Conservation (phyloP, 2,329 filamentous ascomycete genomes). For the Alternaria metachromatica region DNA sequence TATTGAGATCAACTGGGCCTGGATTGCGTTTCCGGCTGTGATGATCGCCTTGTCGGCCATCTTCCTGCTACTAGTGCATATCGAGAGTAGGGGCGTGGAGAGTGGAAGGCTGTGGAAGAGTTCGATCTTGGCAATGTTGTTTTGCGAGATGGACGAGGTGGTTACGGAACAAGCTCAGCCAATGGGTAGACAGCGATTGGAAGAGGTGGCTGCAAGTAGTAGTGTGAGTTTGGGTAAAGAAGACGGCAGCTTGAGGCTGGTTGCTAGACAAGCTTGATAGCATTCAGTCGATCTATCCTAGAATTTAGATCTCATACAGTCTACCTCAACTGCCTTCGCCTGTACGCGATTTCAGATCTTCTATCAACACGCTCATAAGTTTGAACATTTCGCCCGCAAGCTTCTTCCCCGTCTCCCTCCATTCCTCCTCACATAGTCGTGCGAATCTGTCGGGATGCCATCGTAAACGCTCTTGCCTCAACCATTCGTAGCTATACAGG, state of each 20-base stretch:
- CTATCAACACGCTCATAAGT: slow-evolving; percentile 40
- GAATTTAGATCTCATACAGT: neutral
- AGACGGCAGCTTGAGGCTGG: neutral
- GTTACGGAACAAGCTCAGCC: neutral
- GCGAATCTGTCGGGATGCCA: slow-evolving; percentile 50
- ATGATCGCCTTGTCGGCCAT: slow-evolving; percentile 10
- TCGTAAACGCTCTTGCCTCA: slow-evolving; percentile 42
- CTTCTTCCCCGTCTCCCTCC: slow-evolving; percentile 39
- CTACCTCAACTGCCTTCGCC: neutral
- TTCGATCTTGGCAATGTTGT: slow-evolving; percentile 13
- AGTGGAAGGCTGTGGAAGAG: slow-evolving; percentile 15
- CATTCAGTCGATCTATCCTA: neutral
- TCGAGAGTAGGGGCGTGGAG: slow-evolving; percentile 13
- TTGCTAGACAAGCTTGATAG: neutral
- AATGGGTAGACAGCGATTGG: neutral
- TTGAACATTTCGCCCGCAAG: slow-evolving; percentile 49
- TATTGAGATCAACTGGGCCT: slow-evolving; percentile 7
- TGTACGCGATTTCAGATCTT: slow-evolving; percentile 21
- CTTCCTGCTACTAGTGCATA: slow-evolving; percentile 9
- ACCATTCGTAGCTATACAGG: slow-evolving; percentile 45
- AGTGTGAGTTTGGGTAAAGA: neutral
- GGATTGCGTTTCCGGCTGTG: slow-evolving; percentile 1
- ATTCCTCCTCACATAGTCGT: slow-evolving; percentile 40
- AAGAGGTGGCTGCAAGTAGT: slow-evolving; percentile 1
- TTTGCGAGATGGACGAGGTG: slow-evolving; percentile 12